Evolutionary conservation across 2,329 filamentous ascomycete species (phyloP).

Genomic region (Oidium heveae): DNA sequence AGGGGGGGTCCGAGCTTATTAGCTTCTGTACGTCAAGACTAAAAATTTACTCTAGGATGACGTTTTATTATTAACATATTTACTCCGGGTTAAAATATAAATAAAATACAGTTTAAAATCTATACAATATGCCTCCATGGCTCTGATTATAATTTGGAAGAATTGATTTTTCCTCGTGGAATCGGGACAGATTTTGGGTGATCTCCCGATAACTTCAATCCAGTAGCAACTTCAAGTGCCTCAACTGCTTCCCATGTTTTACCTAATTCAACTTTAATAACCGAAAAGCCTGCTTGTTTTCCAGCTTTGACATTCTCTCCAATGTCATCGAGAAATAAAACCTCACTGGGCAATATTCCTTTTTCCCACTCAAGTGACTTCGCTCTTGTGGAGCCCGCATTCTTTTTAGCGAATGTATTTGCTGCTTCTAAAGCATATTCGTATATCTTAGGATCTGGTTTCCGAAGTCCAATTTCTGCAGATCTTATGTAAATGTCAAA

Average conservation of each 20-base stretch:
- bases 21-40: no score
- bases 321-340: constrained; percentile 72
- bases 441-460: constrained; percentile 69
- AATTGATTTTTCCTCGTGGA: not conserved
- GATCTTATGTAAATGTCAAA: constrained; percentile 70
- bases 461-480: constrained; percentile 28
- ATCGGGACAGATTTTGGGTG: constrained; percentile 6
- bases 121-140: no score
- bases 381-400: constrained; percentile 17
- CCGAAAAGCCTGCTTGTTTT: constrained; percentile 47
- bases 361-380: constrained; percentile 20
- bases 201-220: constrained; percentile 25
- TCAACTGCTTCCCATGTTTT: constrained; percentile 57
- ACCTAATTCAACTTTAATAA: constrained; percentile 65
- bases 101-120: no score
- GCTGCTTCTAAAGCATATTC: constrained; percentile 41
- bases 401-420: constrained; percentile 32
- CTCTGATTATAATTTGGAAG: no score
- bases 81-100: no score
- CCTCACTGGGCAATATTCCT: constrained; percentile 34
- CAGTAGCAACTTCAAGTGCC: constrained; percentile 52
- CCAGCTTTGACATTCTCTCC: constrained; percentile 75
- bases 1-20: no score
- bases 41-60: no score
- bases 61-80: no score